Evolutionary conservation across 2,329 filamentous ascomycete species (phyloP).

Genomic region (Aschersonia sp.): DNA sequence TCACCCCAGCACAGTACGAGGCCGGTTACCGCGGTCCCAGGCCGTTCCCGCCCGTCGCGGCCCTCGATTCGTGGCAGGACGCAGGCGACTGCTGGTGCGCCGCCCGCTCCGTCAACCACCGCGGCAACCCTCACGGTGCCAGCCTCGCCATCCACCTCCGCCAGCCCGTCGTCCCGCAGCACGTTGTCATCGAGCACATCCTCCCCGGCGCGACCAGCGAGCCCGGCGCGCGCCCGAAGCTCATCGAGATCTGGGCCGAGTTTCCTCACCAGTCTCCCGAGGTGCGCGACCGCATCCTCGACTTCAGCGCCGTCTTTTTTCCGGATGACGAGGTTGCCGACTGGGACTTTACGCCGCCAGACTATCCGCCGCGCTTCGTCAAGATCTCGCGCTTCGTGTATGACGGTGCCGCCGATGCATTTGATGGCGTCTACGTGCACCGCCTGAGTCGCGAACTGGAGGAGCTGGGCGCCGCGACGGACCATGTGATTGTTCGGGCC

Average conservation of each 20-base stretch:
- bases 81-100: constrained; percentile 84
- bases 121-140: constrained; percentile 35
- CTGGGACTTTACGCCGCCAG: constrained; percentile 14
- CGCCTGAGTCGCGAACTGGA: constrained; percentile 34
- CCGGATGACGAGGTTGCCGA: constrained; percentile 12
- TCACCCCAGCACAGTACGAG: constrained; percentile 3
- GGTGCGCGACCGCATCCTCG: constrained; percentile 22
- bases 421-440: constrained; percentile 37
- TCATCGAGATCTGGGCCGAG: constrained; percentile 55
- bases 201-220: constrained; percentile 45
- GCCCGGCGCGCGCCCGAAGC: constrained; percentile 45
- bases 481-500: constrained; percentile 38
- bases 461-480: constrained; percentile 31
- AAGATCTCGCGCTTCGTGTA: constrained; percentile 45
- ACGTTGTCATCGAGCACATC: constrained; percentile 62
- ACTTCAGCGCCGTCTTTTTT: constrained; percentile 29
- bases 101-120: constrained; percentile 23
- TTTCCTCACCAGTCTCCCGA: constrained; percentile 29
- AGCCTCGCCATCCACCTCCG: constrained; percentile 51
- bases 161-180: constrained; percentile 45
- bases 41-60: constrained; percentile 28
- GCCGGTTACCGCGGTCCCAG: constrained; percentile 9
- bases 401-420: constrained; percentile 21
- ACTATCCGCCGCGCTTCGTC: constrained; percentile 28
- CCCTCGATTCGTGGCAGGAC: constrained; percentile 57